These are phyloP conservation scores for Conticribra guillardii DNA, from an alignment of 108 stramenopile species.

Conservation along the genomic window DNA sequence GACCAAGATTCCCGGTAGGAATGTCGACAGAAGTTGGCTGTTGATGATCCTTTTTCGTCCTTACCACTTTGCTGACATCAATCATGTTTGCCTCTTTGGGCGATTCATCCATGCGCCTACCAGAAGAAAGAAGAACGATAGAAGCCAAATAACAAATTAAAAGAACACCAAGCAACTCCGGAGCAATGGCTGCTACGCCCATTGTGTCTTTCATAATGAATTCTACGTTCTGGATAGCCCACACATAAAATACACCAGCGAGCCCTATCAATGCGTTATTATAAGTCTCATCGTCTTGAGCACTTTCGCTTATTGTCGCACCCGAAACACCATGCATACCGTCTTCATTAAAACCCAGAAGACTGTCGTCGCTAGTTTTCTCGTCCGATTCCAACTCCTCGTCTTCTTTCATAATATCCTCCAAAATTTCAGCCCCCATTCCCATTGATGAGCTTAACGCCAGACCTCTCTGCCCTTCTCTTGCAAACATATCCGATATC, in stretches of 20 bases:
- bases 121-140: conserved; percentile 24
- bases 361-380: too few species aligned
- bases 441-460: not conserved
- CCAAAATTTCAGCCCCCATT: not conserved
- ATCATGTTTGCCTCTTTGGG: not conserved
- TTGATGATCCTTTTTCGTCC: not conserved
- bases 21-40: too few species aligned
- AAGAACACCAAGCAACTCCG: conserved; percentile 40
- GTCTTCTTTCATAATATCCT: not conserved
- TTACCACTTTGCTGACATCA: not conserved
- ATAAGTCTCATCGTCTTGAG: not conserved
- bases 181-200: conserved; percentile 36
- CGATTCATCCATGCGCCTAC: not conserved
- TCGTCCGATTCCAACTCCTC: too few species aligned
- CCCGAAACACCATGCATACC: too few species aligned
- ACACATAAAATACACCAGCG: not conserved
- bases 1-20: not conserved
- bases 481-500: conserved; percentile 35
- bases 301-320: not conserved
- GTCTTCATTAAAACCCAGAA: too few species aligned
- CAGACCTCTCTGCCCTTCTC: conserved; percentile 12
- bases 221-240: conserved; percentile 11
- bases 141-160: conserved; percentile 30
- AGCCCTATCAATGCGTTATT: not conserved
- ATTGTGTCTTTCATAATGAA: conserved; percentile 22